phyloP scores from a whole-genome alignment of 108 stramenopile species.

The Pelagomonas calceolata region DNA sequence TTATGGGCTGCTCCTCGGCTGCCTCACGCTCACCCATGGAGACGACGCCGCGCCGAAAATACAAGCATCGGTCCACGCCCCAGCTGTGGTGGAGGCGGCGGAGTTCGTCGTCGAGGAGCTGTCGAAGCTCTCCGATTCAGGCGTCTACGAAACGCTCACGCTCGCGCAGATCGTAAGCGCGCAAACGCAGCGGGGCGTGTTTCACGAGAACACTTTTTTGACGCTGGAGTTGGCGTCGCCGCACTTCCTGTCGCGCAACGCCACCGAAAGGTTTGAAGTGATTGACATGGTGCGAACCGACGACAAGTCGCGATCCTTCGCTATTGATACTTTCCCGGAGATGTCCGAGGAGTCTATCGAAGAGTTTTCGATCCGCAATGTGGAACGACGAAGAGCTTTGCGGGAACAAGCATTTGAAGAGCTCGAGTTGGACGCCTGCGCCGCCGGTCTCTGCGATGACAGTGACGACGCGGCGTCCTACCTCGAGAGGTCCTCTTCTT shows the following conservation, averaged over 20 bases:
- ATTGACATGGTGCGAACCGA: slow-evolving; percentile 10
- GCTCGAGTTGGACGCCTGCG: too few species aligned
- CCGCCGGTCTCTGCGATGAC: too few species aligned
- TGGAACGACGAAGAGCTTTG: neutral
- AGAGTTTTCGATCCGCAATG: slow-evolving; percentile 1
- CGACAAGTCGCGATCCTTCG: slow-evolving; percentile 7
- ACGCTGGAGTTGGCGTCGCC: neutral
- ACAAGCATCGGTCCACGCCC: neutral
- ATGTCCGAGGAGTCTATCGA: slow-evolving; percentile 20
- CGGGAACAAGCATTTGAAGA: too few species aligned
- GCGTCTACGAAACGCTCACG: neutral
- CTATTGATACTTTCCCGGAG: slow-evolving; percentile 23
- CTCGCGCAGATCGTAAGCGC: neutral
- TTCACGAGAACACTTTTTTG: slow-evolving; percentile 5
- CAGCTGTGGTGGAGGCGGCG: neutral
- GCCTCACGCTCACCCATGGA: too few species aligned
- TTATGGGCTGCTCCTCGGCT: too few species aligned
- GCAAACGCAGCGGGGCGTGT: neutral
- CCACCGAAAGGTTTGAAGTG: neutral
- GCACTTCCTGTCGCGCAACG: neutral
- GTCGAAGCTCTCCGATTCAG: neutral
- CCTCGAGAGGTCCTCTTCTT: too few species aligned
- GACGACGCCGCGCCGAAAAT: too few species aligned
- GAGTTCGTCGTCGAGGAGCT: neutral
- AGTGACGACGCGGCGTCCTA: too few species aligned